Evolutionary conservation across 306 rosid species (phyloP).

Genomic region (Fragaria ananassa): DNA sequence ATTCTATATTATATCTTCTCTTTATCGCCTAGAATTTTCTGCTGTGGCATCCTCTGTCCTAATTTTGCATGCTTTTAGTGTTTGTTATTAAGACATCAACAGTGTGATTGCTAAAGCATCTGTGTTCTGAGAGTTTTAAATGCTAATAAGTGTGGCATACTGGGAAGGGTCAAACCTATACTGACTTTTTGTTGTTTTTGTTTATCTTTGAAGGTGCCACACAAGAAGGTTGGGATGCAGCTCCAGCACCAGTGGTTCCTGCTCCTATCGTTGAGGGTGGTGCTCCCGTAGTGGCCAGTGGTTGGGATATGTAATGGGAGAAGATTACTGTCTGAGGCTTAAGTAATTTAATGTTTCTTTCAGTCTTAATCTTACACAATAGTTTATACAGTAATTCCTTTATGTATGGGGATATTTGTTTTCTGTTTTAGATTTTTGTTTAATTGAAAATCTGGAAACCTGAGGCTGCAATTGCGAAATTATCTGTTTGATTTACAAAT

Average conservation of each 20-base stretch:
- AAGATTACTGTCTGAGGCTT: neutral
- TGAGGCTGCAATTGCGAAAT: neutral
- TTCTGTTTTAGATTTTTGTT: neutral
- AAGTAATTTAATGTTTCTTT: neutral
- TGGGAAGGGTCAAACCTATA: neutral
- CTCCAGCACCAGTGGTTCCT: slow-evolving; percentile 22
- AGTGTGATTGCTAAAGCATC: neutral
- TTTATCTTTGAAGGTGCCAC: neutral
- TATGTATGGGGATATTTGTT: neutral
- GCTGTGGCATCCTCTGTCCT: neutral
- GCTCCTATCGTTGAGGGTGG: slow-evolving; percentile 22
- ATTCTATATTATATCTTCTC: neutral
- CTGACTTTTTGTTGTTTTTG: neutral
- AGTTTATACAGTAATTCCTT: neutral
- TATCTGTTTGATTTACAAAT: neutral
- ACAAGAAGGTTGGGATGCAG: slow-evolving; percentile 40
- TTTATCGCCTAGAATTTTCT: neutral
- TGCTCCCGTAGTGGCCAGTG: neutral
- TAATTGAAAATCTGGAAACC: neutral
- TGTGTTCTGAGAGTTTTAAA: neutral
- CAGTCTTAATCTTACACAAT: neutral
- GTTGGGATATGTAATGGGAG: slow-evolving; percentile 22
- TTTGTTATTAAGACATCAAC: neutral
- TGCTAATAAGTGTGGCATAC: neutral
- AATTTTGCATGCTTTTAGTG: neutral